Evolutionary conservation across 345 rosid species (phyloP), one percentile per base, ranked within the genome.

Genomic region (Angophora floribunda): DNA sequence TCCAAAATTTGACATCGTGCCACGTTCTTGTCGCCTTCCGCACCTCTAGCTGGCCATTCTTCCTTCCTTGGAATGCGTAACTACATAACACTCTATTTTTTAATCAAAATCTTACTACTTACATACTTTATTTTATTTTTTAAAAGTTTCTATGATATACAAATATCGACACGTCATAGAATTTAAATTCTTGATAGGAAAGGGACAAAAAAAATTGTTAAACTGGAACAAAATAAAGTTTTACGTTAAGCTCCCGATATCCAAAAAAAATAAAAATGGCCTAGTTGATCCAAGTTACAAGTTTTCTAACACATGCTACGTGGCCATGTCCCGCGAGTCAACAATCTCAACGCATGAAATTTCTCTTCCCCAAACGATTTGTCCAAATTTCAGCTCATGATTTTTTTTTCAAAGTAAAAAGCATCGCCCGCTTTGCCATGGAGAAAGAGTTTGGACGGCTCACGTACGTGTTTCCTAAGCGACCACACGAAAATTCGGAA

Each of bases 11-110:
- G 82, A 75, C 82, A 5, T 19, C 8, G 82, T 17, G 45, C 45
- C 78, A 17, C 21, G 11, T 17, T 67, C 17, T 9, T 16, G 82
- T 75, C 82, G 49, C 82, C 36, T 75, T 36, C 82, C 6, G 49
- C 41, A 44, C 49, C 82, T 75, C 82, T 1, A 26, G 11, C 26
- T 10, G 13, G 26, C 49, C 9, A 41, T 17, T 10, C 49, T 17
- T 12, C 32, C 75, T n/a, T 36, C 26, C 13, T 75, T 36, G 82
- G 82, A 19, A 75, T 75, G 82, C 49, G 26, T 19, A 5, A 19
- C 45, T 5, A 36, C 1, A 70, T 0, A 0, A 9, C 24, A 2
- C 6, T 0, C 6, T 0, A 19, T 6, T 36, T 67, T 67, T 14
- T 32, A 30, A 30, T 4, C 44, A 30, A 63, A 67, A 67, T 32